These are phyloP conservation scores for Penicillium soppii DNA, from an alignment of 495 filamentous ascomycete species.

Conservation along the genomic window DNA sequence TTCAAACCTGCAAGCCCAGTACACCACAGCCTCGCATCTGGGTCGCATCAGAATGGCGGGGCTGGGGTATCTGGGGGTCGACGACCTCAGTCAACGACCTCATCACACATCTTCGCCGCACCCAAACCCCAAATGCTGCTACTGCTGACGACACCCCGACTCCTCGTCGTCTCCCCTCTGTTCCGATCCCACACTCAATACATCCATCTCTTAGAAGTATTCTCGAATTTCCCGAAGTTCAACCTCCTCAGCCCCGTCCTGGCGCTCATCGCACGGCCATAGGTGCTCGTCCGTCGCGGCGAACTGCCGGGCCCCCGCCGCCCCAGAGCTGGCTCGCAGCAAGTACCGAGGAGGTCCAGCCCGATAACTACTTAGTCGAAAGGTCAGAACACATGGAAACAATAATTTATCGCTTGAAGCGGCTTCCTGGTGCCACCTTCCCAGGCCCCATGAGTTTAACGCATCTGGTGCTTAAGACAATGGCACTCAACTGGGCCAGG, in stretches of 20 bases:
- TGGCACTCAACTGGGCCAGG: constrained; percentile 69
- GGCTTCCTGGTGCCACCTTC: constrained; percentile 44
- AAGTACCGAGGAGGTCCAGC: constrained; percentile 12
- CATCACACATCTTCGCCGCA: constrained; percentile 49
- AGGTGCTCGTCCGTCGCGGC: constrained; percentile 42
- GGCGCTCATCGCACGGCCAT: constrained; percentile 40
- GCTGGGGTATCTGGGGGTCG: constrained; percentile 18
- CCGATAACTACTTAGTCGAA: not conserved
- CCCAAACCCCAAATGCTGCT: constrained; percentile 33
- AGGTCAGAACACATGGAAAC: constrained; percentile 5
- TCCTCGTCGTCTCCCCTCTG: constrained; percentile 10
- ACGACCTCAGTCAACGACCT: constrained; percentile 44
- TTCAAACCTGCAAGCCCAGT: constrained; percentile 36
- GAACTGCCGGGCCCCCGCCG: constrained; percentile 65
- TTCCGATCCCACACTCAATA: constrained; percentile 39
- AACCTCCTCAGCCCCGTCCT: constrained; percentile 62
- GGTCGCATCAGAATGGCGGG: constrained; percentile 30
- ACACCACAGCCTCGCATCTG: constrained; percentile 39
- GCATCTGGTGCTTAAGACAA: constrained; percentile 55
- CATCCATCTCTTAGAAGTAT: constrained; percentile 58
- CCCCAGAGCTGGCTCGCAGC: constrained; percentile 69
- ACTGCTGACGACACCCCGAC: constrained; percentile 17
- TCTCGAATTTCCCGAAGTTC: constrained; percentile 68
- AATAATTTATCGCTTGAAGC: constrained; percentile 34
- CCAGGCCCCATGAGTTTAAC: constrained; percentile 52